Conservation (phyloP, 768 basidiomycete genomes). For the Phlebiopsis gigantea region DNA sequence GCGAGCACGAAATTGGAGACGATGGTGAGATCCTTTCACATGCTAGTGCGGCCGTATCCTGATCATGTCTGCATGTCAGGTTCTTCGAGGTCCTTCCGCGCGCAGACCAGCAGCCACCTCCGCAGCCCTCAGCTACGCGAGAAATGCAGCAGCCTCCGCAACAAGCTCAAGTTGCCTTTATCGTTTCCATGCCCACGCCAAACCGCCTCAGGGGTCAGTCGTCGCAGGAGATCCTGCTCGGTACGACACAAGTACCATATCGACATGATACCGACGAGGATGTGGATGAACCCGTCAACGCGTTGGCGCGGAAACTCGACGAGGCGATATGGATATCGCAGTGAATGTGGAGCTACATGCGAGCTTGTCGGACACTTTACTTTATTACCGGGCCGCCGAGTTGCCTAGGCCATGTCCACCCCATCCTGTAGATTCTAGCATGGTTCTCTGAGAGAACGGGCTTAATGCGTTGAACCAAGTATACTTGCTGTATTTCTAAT, state of each 20-base stretch:
- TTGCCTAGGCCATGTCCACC: not conserved
- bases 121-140: not conserved
- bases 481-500: not conserved
- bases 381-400: not conserved
- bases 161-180: slow-evolving; percentile 9
- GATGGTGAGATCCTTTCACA: not conserved
- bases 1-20: not conserved
- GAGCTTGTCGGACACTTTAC: not conserved
- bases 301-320: not conserved
- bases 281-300: not conserved
- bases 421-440: not conserved
- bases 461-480: not conserved
- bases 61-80: not conserved
- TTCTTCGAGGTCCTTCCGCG: not conserved
- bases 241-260: slow-evolving; percentile 7
- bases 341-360: not conserved
- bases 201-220: not conserved
- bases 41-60: not conserved
- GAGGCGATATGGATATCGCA: not conserved
- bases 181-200: slow-evolving; percentile 8
- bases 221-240: slow-evolving; percentile 1
- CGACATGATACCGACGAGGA: slow-evolving; percentile 3
- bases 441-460: not conserved
- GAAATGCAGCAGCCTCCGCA: not conserved
- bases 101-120: not conserved